Conservation (phyloP, 768 basidiomycete genomes). For the Crepidotus variabilis region DNA sequence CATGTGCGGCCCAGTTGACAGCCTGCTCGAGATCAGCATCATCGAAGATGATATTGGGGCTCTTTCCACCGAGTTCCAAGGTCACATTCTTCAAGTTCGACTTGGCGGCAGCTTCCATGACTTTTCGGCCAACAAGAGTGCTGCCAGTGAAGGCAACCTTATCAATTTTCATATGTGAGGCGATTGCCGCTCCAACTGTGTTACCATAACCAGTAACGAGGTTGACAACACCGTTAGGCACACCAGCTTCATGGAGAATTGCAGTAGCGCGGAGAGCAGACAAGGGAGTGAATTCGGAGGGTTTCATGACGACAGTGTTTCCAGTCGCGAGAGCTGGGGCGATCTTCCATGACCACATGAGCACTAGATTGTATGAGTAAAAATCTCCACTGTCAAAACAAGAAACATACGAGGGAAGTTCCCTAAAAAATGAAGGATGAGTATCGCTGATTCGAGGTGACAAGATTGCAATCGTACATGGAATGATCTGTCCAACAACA, state of each 20-base stretch:
- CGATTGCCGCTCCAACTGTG: conserved; percentile 67
- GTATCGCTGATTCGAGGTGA: conserved; percentile 58
- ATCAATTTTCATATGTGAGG: conserved; percentile 65
- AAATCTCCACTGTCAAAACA: background rate
- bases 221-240: conserved; percentile 79
- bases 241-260: conserved; percentile 70
- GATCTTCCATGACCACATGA: conserved; percentile 74
- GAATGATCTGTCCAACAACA: conserved; percentile 54
- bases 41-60: conserved; percentile 67
- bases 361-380: conserved; percentile 27
- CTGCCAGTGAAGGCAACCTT: conserved; percentile 88
- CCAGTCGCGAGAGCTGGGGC: conserved; percentile 83
- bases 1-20: conserved; percentile 65
- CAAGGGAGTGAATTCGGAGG: conserved; percentile 76
- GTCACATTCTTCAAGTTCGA: conserved; percentile 84
- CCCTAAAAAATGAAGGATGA: conserved; percentile 41
- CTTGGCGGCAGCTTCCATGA: conserved; percentile 77
- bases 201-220: conserved; percentile 69
- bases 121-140: conserved; percentile 71
- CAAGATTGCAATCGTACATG: conserved; percentile 51
- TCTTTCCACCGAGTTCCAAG: conserved; percentile 80
- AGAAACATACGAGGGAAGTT: conserved; percentile 51
- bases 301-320: conserved; percentile 74
- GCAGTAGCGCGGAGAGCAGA: conserved; percentile 53
- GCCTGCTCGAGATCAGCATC: conserved; percentile 72